A percentile compares a stretch with the other conserved stretches of the same genome.
phyloP scores from a whole-genome alignment of 1,284 basidiomycete species.

The Cystobasidium slooffiae region DNA sequence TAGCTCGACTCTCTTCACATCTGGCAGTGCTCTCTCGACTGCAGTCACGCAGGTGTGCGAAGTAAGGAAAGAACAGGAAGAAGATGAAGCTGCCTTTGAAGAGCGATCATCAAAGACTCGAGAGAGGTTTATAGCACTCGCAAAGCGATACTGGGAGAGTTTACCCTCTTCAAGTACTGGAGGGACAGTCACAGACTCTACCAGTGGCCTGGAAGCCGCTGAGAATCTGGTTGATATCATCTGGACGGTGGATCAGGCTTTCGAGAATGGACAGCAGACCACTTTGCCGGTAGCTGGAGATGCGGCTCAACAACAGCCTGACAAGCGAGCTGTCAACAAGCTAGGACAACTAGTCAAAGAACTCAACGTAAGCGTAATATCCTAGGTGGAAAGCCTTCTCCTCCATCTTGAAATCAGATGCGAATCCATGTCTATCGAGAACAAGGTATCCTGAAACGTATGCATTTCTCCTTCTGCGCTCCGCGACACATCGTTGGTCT shows the following conservation, averaged over 20 bases:
- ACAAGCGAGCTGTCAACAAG: not conserved
- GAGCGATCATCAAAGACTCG: conserved; percentile 21
- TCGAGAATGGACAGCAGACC: conserved; percentile 6
- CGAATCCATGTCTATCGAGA: not conserved
- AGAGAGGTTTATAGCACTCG: conserved; percentile 28
- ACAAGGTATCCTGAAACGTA: conserved; percentile 8
- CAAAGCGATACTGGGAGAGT: conserved; percentile 28
- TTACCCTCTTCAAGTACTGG: conserved; percentile 26
- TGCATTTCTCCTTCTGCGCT: conserved; percentile 2
- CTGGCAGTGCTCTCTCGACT: conserved; percentile 2
- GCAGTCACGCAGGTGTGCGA: conserved; percentile 31
- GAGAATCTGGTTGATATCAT: conserved; percentile 35
- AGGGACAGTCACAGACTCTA: conserved; percentile 15
- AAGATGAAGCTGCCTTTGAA: conserved; percentile 17
- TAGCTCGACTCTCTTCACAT: conserved; percentile 10
- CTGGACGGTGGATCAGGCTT: conserved; percentile 39
- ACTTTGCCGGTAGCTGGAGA: not conserved
- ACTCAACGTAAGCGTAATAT: conserved; percentile 21
- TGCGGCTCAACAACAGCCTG: not conserved
- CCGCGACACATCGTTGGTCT: not conserved
- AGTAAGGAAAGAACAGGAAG: not conserved
- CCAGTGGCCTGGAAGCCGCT: conserved; percentile 8
- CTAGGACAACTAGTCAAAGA: conserved; percentile 40
- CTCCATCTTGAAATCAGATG: not conserved
- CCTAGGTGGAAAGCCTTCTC: too few relatives aligned